Evolutionary conservation across 192 early-diverging fungal species (phyloP).

Genomic region (Coemansia erecta): DNA sequence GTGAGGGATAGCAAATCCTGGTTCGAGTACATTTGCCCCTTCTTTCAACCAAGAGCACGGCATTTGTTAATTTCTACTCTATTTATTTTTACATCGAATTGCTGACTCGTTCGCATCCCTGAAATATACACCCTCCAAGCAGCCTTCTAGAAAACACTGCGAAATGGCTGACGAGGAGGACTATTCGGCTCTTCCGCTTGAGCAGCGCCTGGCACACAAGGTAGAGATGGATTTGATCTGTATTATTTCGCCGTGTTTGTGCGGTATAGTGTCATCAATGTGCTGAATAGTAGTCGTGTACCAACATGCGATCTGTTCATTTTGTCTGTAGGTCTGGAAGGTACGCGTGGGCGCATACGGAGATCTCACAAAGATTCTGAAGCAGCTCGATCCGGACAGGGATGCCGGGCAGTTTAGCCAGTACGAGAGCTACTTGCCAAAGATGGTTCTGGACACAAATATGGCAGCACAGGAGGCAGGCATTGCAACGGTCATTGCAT

Average conservation of each 20-base stretch:
- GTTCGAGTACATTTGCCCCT: no score
- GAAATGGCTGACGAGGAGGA: conserved; percentile 68
- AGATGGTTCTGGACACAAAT: conserved; percentile 84
- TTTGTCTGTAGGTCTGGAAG: conserved; percentile 79
- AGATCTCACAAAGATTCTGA: conserved; percentile 70
- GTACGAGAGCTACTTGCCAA: conserved; percentile 72
- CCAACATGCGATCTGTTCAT: conserved; percentile 7
- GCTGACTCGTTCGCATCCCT: neutral
- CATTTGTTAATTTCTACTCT: neutral
- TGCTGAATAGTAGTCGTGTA: neutral
- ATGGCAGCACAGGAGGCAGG: conserved; percentile 88
- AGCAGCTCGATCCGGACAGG: conserved; percentile 59
- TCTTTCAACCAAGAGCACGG: neutral
- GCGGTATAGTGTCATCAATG: neutral
- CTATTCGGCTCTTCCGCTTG: conserved; percentile 70
- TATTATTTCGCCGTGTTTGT: neutral
- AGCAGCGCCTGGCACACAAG: conserved; percentile 81
- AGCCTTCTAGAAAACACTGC: neutral
- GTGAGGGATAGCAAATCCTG: no score
- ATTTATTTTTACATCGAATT: neutral
- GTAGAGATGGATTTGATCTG: conserved; percentile 36
- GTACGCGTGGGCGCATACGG: conserved; percentile 83
- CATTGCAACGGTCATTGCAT: conserved; percentile 70
- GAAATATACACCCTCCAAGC: neutral
- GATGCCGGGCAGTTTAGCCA: conserved; percentile 64